Percentiles rank a stretch among this genome's conserved stretches.
Evolutionary conservation across 108 stramenopile species (phyloP).

Genomic region (Discostella pseudostelligera): DNA sequence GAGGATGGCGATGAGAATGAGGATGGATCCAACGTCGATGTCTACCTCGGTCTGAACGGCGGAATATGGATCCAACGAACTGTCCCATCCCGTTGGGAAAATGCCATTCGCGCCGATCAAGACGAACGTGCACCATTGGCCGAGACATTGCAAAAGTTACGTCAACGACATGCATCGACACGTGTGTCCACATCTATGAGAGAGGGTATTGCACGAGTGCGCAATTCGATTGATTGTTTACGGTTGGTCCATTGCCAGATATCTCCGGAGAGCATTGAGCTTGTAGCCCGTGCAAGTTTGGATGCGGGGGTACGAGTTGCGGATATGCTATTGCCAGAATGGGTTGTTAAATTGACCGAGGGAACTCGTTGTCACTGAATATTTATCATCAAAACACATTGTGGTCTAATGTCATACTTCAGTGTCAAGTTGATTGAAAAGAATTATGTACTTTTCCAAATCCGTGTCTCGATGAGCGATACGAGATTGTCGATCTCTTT

Average conservation of each 20-base stretch:
- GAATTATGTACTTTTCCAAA: too few species aligned
- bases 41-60: conserved; percentile 76
- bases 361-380: conserved; percentile 27
- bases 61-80: conserved; percentile 86
- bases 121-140: conserved; percentile 60
- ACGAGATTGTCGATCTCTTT: conserved; percentile 49
- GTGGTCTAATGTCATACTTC: not conserved
- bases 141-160: conserved; percentile 73
- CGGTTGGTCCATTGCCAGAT: conserved; percentile 63
- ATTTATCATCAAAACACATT: not conserved
- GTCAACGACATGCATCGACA: conserved; percentile 66
- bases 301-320: conserved; percentile 39
- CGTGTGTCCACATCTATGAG: conserved; percentile 56
- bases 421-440: not conserved
- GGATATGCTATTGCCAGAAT: conserved; percentile 71
- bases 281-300: conserved; percentile 54
- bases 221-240: conserved; percentile 77
- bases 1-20: conserved; percentile 47
- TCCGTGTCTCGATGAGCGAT: conserved; percentile 4
- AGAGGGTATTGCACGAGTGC: conserved; percentile 56
- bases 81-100: conserved; percentile 47
- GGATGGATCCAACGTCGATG: conserved; percentile 58
- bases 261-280: conserved; percentile 67
- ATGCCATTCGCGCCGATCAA: conserved; percentile 36
- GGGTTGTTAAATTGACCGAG: conserved; percentile 62